phyloP scores from a whole-genome alignment of 352 stramenopile species.

The Phytophthora constricta region DNA sequence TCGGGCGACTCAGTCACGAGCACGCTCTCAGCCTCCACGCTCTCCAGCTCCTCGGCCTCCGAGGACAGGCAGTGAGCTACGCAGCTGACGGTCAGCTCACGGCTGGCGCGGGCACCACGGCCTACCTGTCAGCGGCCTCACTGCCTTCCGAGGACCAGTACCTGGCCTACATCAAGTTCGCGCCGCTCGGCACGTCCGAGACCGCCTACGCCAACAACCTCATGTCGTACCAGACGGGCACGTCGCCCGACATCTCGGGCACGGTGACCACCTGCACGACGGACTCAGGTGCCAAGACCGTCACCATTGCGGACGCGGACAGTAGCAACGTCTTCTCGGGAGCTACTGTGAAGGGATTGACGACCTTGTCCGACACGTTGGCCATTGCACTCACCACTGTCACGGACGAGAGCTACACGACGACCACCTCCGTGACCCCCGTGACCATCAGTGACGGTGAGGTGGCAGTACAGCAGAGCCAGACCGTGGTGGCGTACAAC shows the following conservation, averaged over 20 bases:
- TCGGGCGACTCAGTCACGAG: constrained; percentile 39
- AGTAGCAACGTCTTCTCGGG: constrained; percentile 57
- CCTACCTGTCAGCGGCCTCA: constrained; percentile 61
- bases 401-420: constrained; percentile 45
- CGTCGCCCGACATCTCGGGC: constrained; percentile 41
- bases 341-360: constrained; percentile 62
- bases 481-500: constrained; percentile 57
- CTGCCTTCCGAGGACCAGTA: constrained; percentile 55
- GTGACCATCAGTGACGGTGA: constrained; percentile 53
- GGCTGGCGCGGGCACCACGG: constrained; percentile 71
- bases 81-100: constrained; percentile 50
- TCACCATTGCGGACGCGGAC: constrained; percentile 47
- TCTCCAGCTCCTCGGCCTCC: constrained; percentile 32
- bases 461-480: constrained; percentile 49
- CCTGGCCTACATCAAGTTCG: constrained; percentile 66
- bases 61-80: constrained; percentile 76
- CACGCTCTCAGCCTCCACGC: constrained; percentile 45
- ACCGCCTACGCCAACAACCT: constrained; percentile 54
- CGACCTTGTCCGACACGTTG: constrained; percentile 67
- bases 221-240: constrained; percentile 66
- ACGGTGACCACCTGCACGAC: constrained; percentile 62
- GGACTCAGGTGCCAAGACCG: constrained; percentile 52
- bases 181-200: constrained; percentile 57
- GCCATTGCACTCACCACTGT: constrained; percentile 62
- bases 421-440: constrained; percentile 53